Conservation (phyloP, 2,329 filamentous ascomycete species). For the Penicillium sp. region DNA sequence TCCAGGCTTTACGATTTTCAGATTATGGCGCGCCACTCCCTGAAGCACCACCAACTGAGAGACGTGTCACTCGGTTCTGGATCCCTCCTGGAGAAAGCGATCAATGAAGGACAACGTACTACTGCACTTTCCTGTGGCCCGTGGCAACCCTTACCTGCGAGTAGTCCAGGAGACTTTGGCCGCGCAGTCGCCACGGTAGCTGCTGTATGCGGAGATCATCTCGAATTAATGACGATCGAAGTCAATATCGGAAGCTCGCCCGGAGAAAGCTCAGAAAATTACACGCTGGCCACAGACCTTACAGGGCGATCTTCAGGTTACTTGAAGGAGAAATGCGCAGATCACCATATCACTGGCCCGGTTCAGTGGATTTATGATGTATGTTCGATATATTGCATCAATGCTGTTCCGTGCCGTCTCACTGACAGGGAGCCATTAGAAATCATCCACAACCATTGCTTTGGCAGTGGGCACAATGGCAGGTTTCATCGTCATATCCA, state of each 20-base stretch:
- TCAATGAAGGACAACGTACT: slow-evolving; percentile 27
- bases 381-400: slow-evolving; percentile 10
- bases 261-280: background rate
- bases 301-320: slow-evolving; percentile 14
- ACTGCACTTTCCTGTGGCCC: slow-evolving; percentile 33
- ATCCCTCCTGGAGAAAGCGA: slow-evolving; percentile 31
- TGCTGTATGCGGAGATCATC: slow-evolving; percentile 27
- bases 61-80: slow-evolving; percentile 20
- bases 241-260: slow-evolving; percentile 12
- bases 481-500: slow-evolving; percentile 25
- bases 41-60: slow-evolving; percentile 12
- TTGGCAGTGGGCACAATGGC: slow-evolving; percentile 26
- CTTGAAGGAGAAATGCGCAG: slow-evolving; percentile 6
- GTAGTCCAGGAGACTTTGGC: background rate
- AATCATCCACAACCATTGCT: slow-evolving; percentile 16
- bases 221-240: slow-evolving; percentile 28
- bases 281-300: slow-evolving; percentile 13
- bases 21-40: slow-evolving; percentile 24
- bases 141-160: slow-evolving; percentile 25
- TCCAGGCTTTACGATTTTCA: slow-evolving; percentile 22
- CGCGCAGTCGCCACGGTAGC: slow-evolving; percentile 28
- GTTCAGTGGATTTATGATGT: slow-evolving; percentile 34
- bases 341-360: slow-evolving; percentile 30
- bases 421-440: slow-evolving; percentile 20
- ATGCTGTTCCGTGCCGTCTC: background rate